These are phyloP conservation scores for Magnolia officinalis DNA, from an alignment of 164 flowering plant species.

Conservation along the genomic window DNA sequence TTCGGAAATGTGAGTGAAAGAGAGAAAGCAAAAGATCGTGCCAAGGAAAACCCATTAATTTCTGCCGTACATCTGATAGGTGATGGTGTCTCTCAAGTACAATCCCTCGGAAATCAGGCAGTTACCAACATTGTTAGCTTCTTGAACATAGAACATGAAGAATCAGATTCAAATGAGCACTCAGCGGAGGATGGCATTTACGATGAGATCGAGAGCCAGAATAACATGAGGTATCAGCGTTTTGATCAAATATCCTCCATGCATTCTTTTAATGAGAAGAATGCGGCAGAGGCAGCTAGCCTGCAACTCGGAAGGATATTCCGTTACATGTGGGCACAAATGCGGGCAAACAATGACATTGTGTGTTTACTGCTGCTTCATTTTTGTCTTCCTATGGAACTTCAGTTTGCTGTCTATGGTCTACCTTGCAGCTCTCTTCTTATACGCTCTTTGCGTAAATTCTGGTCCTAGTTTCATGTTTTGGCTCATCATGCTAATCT, in stretches of 20 bases:
- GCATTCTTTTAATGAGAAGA: constrained; percentile 55
- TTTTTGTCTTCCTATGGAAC: constrained; percentile 94
- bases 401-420: constrained; percentile 96
- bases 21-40: constrained; percentile 36
- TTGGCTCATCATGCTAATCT: constrained; percentile 88
- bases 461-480: constrained; percentile 80
- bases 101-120: constrained; percentile 91
- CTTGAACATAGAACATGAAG: constrained; percentile 64
- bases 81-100: constrained; percentile 98
- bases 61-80: constrained; percentile 91
- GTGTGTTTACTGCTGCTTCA: constrained; percentile 91
- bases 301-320: constrained; percentile 71
- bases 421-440: constrained; percentile 82
- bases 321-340: constrained; percentile 77
- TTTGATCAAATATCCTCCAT: constrained; percentile 56
- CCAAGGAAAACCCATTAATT: constrained; percentile 55
- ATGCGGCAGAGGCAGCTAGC: constrained; percentile 48
- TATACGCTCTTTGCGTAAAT: constrained; percentile 92
- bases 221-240: constrained; percentile 15
- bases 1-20: constrained; percentile 21
- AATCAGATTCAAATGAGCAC: constrained; percentile 46
- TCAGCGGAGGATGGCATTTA: constrained; percentile 45
- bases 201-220: constrained; percentile 54
- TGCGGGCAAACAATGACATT: constrained; percentile 84
- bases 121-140: constrained; percentile 79